These are phyloP conservation scores for Chytriomyces sp. DNA, from an alignment of 192 early-diverging fungal species.

Conservation along the genomic window DNA sequence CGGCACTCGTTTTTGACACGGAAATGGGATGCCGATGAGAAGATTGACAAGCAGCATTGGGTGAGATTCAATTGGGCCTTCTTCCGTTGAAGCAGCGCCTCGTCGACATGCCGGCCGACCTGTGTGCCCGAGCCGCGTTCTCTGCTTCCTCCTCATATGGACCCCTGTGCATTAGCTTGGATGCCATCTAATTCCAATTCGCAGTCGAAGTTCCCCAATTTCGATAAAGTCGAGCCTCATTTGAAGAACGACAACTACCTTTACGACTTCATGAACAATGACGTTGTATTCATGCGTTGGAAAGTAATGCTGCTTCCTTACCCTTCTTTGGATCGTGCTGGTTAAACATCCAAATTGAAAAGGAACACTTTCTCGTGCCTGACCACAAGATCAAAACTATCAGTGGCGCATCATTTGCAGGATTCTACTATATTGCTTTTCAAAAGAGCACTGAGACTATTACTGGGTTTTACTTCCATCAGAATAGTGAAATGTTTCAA, in stretches of 20 bases:
- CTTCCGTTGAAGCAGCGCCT: too few relatives aligned
- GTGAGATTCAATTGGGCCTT: slow-evolving; percentile 42
- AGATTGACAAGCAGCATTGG: slow-evolving; percentile 77
- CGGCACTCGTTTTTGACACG: slow-evolving; percentile 75
- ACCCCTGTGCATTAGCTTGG: too few relatives aligned
- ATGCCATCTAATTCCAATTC: too few relatives aligned
- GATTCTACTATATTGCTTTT: slow-evolving; percentile 84
- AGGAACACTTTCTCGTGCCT: slow-evolving; percentile 88
- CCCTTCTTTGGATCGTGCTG: background rate
- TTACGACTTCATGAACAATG: slow-evolving; percentile 59
- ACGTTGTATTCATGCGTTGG: slow-evolving; percentile 90
- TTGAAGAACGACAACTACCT: slow-evolving; percentile 51
- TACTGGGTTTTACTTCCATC: slow-evolving; percentile 68
- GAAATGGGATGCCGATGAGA: slow-evolving; percentile 82
- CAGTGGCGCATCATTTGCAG: slow-evolving; percentile 84
- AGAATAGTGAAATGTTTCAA: slow-evolving; percentile 59
- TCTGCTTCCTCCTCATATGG: too few relatives aligned
- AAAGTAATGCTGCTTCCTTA: slow-evolving; percentile 50
- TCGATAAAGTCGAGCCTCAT: slow-evolving; percentile 37
- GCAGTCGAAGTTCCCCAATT: slow-evolving; percentile 50
- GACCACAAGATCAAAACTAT: slow-evolving; percentile 77
- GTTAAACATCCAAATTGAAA: background rate
- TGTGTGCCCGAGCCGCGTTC: background rate
- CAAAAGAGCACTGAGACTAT: slow-evolving; percentile 64
- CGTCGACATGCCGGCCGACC: background rate